Conservation (phyloP, 495 filamentous ascomycete genomes). For the Wilcoxina mikolae region DNA sequence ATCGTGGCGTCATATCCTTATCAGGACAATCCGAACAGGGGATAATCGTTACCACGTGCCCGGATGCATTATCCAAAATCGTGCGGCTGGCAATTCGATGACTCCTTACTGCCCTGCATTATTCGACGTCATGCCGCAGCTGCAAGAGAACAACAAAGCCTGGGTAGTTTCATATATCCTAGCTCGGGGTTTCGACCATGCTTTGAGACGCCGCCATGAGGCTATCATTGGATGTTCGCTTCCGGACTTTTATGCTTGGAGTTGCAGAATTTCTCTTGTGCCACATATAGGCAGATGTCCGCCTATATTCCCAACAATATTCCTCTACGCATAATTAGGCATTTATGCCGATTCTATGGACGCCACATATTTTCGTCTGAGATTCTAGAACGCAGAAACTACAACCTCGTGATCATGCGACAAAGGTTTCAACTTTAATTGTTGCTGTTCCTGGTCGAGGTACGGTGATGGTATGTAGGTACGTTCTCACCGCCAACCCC, state of each 20-base stretch:
- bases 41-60: background rate
- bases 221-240: background rate
- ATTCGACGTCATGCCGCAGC: background rate
- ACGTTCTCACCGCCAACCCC: background rate
- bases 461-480: too few species aligned
- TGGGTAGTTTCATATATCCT: background rate
- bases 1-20: background rate
- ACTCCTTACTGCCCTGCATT: background rate
- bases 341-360: background rate
- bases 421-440: background rate
- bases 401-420: background rate
- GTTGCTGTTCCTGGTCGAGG: background rate
- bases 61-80: background rate
- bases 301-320: background rate
- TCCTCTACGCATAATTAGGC: background rate
- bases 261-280: background rate
- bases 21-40: background rate
- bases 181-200: background rate
- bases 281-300: background rate
- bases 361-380: background rate
- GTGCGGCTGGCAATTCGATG: background rate
- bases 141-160: background rate
- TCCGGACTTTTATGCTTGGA: background rate
- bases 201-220: background rate
- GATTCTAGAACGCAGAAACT: background rate